A percentile compares a stretch with the other conserved stretches of the same genome.
Evolutionary conservation across 169 alveolate species (phyloP).

Genomic region (Plasmodium ovale): DNA sequence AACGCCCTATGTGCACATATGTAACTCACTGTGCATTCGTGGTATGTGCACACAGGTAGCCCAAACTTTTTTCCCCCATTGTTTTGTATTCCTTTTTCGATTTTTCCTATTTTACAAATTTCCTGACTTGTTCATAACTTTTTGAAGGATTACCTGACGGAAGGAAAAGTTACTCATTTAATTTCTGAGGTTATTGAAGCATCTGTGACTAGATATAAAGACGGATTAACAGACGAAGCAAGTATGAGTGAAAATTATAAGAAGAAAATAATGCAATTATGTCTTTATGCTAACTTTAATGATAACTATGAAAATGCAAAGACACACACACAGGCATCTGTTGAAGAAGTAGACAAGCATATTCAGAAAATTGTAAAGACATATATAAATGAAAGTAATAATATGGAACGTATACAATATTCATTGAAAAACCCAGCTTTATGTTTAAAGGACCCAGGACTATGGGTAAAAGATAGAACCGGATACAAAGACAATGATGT

Average conservation of each 20-base stretch:
- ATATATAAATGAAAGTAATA: slow-evolving; percentile 16
- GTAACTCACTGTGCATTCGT: too few relatives aligned
- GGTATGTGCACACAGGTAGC: too few relatives aligned
- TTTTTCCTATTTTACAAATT: background rate
- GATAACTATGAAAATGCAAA: slow-evolving; percentile 64
- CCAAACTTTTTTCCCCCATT: too few relatives aligned
- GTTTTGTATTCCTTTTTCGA: too few relatives aligned
- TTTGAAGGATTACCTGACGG: slow-evolving; percentile 24
- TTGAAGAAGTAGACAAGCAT: slow-evolving; percentile 30
- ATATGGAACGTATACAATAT: slow-evolving; percentile 51
- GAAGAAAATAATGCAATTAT: slow-evolving; percentile 26
- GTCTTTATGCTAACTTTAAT: slow-evolving; percentile 44
- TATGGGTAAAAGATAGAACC: slow-evolving; percentile 52
- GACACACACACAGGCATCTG: slow-evolving; percentile 35
- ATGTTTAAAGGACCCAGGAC: slow-evolving; percentile 46
- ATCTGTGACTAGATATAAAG: background rate
- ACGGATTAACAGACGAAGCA: background rate
- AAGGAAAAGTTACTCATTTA: background rate
- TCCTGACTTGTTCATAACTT: background rate
- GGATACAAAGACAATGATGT: slow-evolving; percentile 42
- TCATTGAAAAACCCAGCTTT: slow-evolving; percentile 46
- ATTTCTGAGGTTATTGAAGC: slow-evolving; percentile 9
- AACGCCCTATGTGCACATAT: too few relatives aligned
- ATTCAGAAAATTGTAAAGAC: slow-evolving; percentile 11
- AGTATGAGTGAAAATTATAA: slow-evolving; percentile 7